These are phyloP conservation scores for Naganishia antarctica DNA, from an alignment of 768 basidiomycete species.

Conservation along the genomic window DNA sequence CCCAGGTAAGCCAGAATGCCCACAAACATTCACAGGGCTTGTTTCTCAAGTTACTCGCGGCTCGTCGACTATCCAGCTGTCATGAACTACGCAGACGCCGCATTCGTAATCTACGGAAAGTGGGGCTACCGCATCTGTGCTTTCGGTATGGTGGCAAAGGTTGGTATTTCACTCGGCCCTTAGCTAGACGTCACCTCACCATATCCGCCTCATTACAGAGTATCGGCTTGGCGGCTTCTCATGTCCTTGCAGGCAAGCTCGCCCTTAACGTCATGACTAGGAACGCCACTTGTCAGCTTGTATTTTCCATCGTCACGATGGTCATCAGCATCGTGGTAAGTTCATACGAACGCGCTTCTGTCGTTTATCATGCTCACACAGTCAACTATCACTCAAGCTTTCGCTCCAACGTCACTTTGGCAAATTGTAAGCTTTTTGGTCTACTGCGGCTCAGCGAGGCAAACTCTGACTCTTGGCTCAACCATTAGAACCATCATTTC, in stretches of 20 bases:
- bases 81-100: slow-evolving; percentile 36
- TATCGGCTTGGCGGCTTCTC: slow-evolving; percentile 34
- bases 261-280: slow-evolving; percentile 28
- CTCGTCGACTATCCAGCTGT: neutral
- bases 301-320: slow-evolving; percentile 31
- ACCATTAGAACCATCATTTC: slow-evolving; percentile 18
- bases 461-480: neutral
- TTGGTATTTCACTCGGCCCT: neutral
- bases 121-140: slow-evolving; percentile 32
- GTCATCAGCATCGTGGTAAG: slow-evolving; percentile 32
- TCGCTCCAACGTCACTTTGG: slow-evolving; percentile 35
- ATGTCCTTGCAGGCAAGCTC: slow-evolving; percentile 34
- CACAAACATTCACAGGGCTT: too few relatives aligned
- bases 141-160: slow-evolving; percentile 33
- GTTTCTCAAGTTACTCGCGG: too few relatives aligned
- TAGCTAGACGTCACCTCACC: neutral
- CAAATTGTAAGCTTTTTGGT: slow-evolving; percentile 16
- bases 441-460: neutral
- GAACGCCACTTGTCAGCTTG: slow-evolving; percentile 35
- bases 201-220: slow-evolving; percentile 19
- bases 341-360: neutral
- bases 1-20: slow-evolving; percentile 30
- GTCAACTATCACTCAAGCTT: slow-evolving; percentile 17
- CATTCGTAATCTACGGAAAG: slow-evolving; percentile 33
- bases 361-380: neutral